Base-by-base conservation (phyloP, 495 filamentous ascomycete genomes). In the Annulohypoxylon stygium region DNA sequence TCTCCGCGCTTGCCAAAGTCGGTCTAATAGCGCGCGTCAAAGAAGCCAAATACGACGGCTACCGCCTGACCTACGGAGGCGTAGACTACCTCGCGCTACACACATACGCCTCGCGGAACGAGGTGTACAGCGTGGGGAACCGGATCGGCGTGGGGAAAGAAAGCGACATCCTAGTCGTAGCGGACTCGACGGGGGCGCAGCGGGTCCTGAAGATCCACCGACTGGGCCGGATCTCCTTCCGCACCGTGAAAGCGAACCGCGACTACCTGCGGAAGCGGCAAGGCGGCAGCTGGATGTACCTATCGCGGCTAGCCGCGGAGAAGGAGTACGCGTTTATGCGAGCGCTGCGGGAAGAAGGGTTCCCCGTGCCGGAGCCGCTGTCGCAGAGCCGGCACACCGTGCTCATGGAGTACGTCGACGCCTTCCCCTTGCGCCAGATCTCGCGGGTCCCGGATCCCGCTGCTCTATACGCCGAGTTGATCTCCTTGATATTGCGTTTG, bases 131-230 rank as follows among this genome's bases (percentile, higher is more conserved):
- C 65, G 93, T 97, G 25, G 96, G 96, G 57, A 95, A 92, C 82
- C 95, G 97, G 77, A 92, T 99, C 72, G 96, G 97, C 61, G 93
- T 98, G 7, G 96, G 96, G 74, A 99, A 99, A 83, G 96, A 99
- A 83, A 93, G 90, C 74, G 96, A 99, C 81, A 98, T 99, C 78
- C 91, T 93, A 81, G 90, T 97, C 39, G 94, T 97, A 50, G 93
- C 96, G 48, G 87, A 92, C 75, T 84, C 89, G 64, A 82, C 82
- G 14, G 88, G 88, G 48, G 74, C 76, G 11, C 92, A 95, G 75
- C 86, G 83, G 23, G 90, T 97, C 43, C 86, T 98, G 69, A 98
- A 98, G 83, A 95, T 97, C 80, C 93, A 98, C 83, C 91, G 95
- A 36, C 89, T 99, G 1, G 96, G 96, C 48, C 92, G 96, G 74